phyloP scores from a whole-genome alignment of 768 basidiomycete species.

The Boletellus ananas region DNA sequence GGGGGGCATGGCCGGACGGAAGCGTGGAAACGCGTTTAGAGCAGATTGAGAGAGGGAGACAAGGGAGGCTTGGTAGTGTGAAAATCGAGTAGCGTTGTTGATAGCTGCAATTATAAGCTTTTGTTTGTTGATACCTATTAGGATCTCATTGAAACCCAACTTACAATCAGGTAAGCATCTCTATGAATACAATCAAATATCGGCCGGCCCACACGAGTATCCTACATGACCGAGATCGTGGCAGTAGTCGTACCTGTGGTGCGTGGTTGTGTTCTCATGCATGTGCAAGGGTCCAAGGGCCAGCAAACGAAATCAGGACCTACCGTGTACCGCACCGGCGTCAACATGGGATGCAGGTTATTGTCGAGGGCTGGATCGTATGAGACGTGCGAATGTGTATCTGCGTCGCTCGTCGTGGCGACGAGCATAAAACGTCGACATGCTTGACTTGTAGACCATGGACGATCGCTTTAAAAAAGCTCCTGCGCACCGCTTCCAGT shows the following conservation, averaged over 20 bases:
- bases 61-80: slow-evolving; percentile 39
- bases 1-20: slow-evolving; percentile 20
- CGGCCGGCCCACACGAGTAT: slow-evolving; percentile 6
- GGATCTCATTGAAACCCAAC: slow-evolving; percentile 37
- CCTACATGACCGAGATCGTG: slow-evolving; percentile 9
- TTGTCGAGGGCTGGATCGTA: background rate
- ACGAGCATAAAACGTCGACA: background rate
- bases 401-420: background rate
- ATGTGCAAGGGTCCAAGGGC: background rate
- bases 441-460: slow-evolving; percentile 15
- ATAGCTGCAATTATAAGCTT: slow-evolving; percentile 37
- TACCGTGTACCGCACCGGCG: background rate
- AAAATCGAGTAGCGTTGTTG: slow-evolving; percentile 38
- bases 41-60: slow-evolving; percentile 24
- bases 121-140: slow-evolving; percentile 39
- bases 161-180: slow-evolving; percentile 33
- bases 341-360: background rate
- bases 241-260: slow-evolving; percentile 9
- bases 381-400: background rate
- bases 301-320: background rate
- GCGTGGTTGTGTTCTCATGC: background rate
- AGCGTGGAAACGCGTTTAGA: slow-evolving; percentile 25
- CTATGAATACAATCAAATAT: slow-evolving; percentile 17
- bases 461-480: slow-evolving; percentile 18
- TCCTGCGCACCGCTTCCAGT: slow-evolving; percentile 22